Base-by-base conservation (phyloP, 495 filamentous ascomycete species). In the Bathelium albidoporum region DNA sequence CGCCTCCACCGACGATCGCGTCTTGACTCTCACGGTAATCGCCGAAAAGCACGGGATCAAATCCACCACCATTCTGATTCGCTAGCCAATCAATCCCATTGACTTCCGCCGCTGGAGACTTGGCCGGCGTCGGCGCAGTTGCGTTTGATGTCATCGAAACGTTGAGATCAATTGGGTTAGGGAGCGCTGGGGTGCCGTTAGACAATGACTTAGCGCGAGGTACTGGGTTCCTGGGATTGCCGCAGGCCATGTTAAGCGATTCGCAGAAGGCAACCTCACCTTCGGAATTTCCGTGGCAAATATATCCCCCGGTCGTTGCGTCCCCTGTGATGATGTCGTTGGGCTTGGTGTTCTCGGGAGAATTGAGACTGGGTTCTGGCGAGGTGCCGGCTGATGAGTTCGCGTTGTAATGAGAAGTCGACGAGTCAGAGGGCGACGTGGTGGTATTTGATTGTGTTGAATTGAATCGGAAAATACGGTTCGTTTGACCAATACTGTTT, bases 11-110 rank as follows among this genome's bases (percentile, higher is more conserved):
- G 36, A 88, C 73, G 32, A 86, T 78, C 61, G 85, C 88, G 63
- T 90, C 89, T 68, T 96, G 89, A 5, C 89, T 87, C 69, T 99
- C 95, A 43, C 94, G 86, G 75, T 96, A 97, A 67, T 93, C 91
- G 59, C 88, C 88, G 73, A 97, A 99, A 1, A 97, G 81, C 34
- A 90, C 83, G 0, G 94, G 94, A 66, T 97, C 90, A 67, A 97
- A 97, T 66, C 90, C 85, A 60, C 90, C 90, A 45, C 87, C 85
- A 71, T 91, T 94, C 72, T 96, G 89, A 69, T 89, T 84, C 11
- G 89, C 84, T 64, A 96, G 73, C 83, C 87, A 92, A 68, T 91
- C 89, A 58, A 96, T 78, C 64, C 67, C 70, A 64, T 70, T 78
- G 70, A 71, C 66, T 58, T 71, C 70, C 63, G 52, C 68, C 20